These are phyloP conservation scores for Phycomyces nitens DNA, from an alignment of 192 early-diverging fungal species.

Conservation along the genomic window DNA sequence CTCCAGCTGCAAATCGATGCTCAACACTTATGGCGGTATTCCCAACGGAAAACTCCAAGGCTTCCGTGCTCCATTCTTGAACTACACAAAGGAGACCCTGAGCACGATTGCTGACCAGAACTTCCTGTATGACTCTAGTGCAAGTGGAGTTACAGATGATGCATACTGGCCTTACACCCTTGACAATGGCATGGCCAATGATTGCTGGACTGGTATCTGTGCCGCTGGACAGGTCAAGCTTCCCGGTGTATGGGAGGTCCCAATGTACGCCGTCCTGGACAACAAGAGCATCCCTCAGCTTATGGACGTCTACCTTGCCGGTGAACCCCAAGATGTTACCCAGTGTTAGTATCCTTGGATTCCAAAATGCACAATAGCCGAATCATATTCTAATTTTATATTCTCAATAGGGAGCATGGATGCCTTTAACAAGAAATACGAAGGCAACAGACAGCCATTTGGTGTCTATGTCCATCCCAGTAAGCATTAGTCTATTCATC, in stretches of 20 bases:
- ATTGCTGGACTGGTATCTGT: constrained; percentile 52
- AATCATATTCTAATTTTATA: not conserved
- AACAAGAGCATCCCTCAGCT: constrained; percentile 29
- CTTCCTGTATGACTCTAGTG: constrained; percentile 55
- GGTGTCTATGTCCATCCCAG: constrained; percentile 47
- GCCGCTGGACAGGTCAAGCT: constrained; percentile 21
- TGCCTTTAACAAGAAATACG: constrained; percentile 46
- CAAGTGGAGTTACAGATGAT: constrained; percentile 37
- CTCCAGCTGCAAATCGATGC: constrained; percentile 19
- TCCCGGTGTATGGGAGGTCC: constrained; percentile 64
- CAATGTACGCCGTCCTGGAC: constrained; percentile 54
- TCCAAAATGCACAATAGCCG: too few relatives aligned
- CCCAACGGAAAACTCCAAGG: constrained; percentile 54
- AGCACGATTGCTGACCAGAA: constrained; percentile 34
- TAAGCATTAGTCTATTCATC: constrained; percentile 18
- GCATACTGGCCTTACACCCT: constrained; percentile 65
- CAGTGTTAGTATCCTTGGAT: constrained; percentile 30
- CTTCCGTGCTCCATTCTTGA: constrained; percentile 66
- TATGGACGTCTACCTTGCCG: constrained; percentile 52
- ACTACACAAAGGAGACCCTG: constrained; percentile 44
- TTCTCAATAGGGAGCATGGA: constrained; percentile 20
- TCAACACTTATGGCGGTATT: constrained; percentile 58
- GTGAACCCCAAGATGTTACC: constrained; percentile 30
- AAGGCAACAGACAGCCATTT: constrained; percentile 50
- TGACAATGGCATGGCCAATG: constrained; percentile 60